These are phyloP conservation scores for Oenanthe javanica DNA, from an alignment of 140 eudicot species.

Conservation along the genomic window DNA sequence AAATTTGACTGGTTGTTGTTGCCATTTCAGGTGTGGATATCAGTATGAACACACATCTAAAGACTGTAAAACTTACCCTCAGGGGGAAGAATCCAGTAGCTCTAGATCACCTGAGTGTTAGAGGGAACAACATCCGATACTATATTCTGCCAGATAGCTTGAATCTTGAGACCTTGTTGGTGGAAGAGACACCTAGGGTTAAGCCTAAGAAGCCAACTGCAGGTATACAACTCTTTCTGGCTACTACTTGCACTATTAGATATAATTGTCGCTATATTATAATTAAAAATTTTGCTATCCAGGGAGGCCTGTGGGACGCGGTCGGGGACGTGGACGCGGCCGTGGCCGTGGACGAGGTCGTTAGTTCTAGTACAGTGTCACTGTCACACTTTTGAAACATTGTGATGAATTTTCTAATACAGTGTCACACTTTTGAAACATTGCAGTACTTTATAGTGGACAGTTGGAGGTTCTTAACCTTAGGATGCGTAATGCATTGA, in stretches of 20 bases:
- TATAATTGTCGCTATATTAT: not conserved
- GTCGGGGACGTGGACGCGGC: slow-evolving; percentile 57
- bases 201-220: slow-evolving; percentile 72
- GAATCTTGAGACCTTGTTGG: slow-evolving; percentile 55
- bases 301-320: slow-evolving; percentile 59
- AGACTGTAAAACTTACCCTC: slow-evolving; percentile 56
- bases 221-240: slow-evolving; percentile 23
- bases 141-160: slow-evolving; percentile 67
- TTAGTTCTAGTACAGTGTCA: slow-evolving; percentile 13
- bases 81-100: slow-evolving; percentile 62
- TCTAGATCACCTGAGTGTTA: slow-evolving; percentile 56
- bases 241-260: not conserved
- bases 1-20: not conserved
- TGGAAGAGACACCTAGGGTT: slow-evolving; percentile 60
- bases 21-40: slow-evolving; percentile 44
- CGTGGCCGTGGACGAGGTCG: slow-evolving; percentile 77
- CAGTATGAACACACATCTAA: slow-evolving; percentile 64
- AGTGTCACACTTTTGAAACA: not conserved
- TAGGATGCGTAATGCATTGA: not conserved
- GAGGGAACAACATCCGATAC: slow-evolving; percentile 58
- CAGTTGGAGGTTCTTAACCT: not conserved
- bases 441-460: not conserved
- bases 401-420: too few relatives aligned
- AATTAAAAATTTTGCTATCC: not conserved
- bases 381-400: too few relatives aligned